Evolutionary conservation across 331 rosid species (phyloP).

Genomic region (Spiraea crenata): DNA sequence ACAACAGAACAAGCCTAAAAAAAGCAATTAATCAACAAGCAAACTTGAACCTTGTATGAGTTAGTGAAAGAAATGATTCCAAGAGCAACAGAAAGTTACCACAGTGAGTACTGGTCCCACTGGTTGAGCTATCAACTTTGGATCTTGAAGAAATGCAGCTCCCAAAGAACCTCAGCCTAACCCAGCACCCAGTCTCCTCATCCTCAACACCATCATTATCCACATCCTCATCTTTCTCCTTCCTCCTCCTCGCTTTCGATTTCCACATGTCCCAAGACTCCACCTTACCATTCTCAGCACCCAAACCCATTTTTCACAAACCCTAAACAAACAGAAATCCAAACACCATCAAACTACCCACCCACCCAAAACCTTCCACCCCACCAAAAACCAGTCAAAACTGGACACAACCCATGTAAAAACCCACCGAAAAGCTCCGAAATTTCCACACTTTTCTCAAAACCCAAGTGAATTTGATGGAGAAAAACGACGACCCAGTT

Average conservation of each 20-base stretch:
- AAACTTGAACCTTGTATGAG: conserved; percentile 20
- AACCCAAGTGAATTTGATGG: conserved; percentile 18
- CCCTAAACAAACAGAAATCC: conserved; percentile 48
- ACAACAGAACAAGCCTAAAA: conserved; percentile 13
- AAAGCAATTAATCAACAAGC: conserved; percentile 15
- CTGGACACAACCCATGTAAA: conserved; percentile 23
- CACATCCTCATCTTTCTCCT: conserved; percentile 47
- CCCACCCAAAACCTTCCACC: conserved; percentile 30
- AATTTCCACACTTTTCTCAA: conserved; percentile 32
- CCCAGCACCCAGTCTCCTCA: conserved; percentile 77
- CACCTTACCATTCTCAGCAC: conserved; percentile 69
- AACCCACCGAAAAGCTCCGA: conserved; percentile 28
- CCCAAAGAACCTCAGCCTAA: conserved; percentile 66
- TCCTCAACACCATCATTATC: conserved; percentile 45
- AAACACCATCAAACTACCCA: conserved; percentile 44
- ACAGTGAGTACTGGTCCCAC: conserved; percentile 76
- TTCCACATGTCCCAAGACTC: conserved; percentile 70
- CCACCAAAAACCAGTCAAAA: conserved; percentile 25
- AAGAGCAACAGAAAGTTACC: conserved; percentile 52
- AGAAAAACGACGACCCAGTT: conserved; percentile 21
- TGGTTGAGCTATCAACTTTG: conserved; percentile 90
- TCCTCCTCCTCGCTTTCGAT: conserved; percentile 69
- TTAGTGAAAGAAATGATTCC: conserved; percentile 14
- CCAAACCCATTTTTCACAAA: conserved; percentile 64
- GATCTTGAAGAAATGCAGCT: conserved; percentile 99